Evolutionary conservation across 1,284 basidiomycete genomes (phyloP).

Genomic region (Entoloma clypeatum): DNA sequence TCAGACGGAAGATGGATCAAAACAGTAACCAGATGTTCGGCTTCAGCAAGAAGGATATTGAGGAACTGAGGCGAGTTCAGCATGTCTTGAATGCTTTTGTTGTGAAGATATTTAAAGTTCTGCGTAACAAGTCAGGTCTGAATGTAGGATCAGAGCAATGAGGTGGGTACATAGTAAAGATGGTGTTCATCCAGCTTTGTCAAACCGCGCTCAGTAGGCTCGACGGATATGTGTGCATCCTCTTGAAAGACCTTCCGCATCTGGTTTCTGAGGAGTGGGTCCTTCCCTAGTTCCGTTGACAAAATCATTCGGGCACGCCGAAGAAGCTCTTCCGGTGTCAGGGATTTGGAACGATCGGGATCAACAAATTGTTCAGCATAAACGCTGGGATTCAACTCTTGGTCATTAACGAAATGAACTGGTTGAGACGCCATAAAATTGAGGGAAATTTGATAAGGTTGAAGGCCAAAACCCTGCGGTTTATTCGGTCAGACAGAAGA

Average conservation of each 20-base stretch:
- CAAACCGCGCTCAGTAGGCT: constrained; percentile 90
- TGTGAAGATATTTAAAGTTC: constrained; percentile 93
- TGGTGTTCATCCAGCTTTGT: constrained; percentile 89
- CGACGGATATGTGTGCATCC: constrained; percentile 77
- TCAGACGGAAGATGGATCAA: constrained; percentile 68
- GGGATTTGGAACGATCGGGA: constrained; percentile 53
- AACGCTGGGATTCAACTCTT: constrained; percentile 65
- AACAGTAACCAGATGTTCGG: constrained; percentile 82
- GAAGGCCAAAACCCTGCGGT: constrained; percentile 72
- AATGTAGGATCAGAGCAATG: neutral
- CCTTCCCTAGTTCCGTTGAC: constrained; percentile 88
- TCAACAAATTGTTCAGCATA: constrained; percentile 80
- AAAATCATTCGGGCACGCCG: constrained; percentile 81
- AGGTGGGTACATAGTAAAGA: constrained; percentile 75
- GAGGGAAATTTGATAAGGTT: constrained; percentile 73
- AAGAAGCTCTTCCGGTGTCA: constrained; percentile 62
- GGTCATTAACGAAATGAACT: constrained; percentile 74
- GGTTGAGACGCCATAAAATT: constrained; percentile 66
- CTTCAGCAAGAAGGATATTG: constrained; percentile 89
- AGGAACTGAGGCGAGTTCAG: constrained; percentile 78
- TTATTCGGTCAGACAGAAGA: constrained; percentile 5
- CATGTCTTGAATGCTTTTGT: constrained; percentile 80
- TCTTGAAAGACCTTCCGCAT: constrained; percentile 77
- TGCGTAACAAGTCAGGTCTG: constrained; percentile 29
- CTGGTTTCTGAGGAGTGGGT: constrained; percentile 83